Evolutionary conservation across 2,329 filamentous ascomycete genomes (phyloP).

Genomic region (Trichoderma sp.): DNA sequence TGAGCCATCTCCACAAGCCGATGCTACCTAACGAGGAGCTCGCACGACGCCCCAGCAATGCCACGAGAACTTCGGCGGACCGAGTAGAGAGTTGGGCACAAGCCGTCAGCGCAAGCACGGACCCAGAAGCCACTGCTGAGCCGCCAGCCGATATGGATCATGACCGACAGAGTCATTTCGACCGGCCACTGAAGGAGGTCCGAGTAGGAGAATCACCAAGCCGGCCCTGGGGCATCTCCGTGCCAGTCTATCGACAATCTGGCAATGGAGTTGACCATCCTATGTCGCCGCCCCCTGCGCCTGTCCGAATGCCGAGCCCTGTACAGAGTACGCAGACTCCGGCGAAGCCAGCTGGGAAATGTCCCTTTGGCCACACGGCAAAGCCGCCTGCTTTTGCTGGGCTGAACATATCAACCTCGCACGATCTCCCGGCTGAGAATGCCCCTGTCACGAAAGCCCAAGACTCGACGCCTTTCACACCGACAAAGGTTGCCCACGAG

Average conservation of each 20-base stretch:
- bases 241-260: conserved; percentile 57
- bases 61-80: conserved; percentile 57
- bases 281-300: conserved; percentile 56
- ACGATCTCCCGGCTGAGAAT: conserved; percentile 21
- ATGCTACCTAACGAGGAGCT: conserved; percentile 66
- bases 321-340: conserved; percentile 29
- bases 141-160: conserved; percentile 42
- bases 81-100: conserved; percentile 86
- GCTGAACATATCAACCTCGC: conserved; percentile 16
- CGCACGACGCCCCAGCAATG: conserved; percentile 40
- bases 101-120: conserved; percentile 58
- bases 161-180: conserved; percentile 71
- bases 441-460: conserved; percentile 12
- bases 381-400: conserved; percentile 40
- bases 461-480: conserved; percentile 24
- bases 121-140: conserved; percentile 30
- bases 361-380: conserved; percentile 56
- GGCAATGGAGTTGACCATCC: conserved; percentile 41
- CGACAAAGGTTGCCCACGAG: conserved; percentile 25
- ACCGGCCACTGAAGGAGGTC: conserved; percentile 80
- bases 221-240: conserved; percentile 85
- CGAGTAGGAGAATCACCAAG: conserved; percentile 92
- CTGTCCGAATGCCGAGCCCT: conserved; percentile 48
- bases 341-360: conserved; percentile 44
- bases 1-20: conserved; percentile 82